phyloP scores from a whole-genome alignment of 2,329 filamentous ascomycete genomes.

The Bisporella sp. region DNA sequence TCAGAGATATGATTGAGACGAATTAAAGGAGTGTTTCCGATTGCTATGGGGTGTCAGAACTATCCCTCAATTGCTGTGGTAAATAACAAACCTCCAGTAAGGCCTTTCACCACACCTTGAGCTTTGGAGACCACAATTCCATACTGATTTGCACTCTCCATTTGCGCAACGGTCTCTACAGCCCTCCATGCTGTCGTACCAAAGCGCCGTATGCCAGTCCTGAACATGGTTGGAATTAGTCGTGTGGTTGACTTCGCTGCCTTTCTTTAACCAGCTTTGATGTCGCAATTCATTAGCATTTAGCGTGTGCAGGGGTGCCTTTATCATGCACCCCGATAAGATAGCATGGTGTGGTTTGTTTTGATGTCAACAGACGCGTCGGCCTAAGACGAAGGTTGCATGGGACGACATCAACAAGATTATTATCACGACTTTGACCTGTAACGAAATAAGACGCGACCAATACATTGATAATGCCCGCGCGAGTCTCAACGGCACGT shows the following conservation, averaged over 20 bases:
- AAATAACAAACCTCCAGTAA: constrained; percentile 53
- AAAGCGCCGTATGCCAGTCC: constrained; percentile 47
- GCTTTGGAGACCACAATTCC: constrained; percentile 57
- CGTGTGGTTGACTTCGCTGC: neutral
- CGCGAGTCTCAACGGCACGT: constrained; percentile 33
- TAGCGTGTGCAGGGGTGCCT: too few relatives aligned
- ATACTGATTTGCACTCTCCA: constrained; percentile 45
- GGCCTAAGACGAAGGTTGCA: too few relatives aligned
- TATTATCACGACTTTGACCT: too few relatives aligned
- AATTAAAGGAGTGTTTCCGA: constrained; percentile 95
- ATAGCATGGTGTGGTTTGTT: neutral
- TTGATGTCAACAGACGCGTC: too few relatives aligned
- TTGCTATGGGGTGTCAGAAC: constrained; percentile 50
- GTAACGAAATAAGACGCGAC: too few relatives aligned
- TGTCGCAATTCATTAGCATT: neutral
- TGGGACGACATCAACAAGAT: too few relatives aligned
- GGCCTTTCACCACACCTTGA: constrained; percentile 57
- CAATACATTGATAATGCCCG: constrained; percentile 33
- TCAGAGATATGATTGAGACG: constrained; percentile 81
- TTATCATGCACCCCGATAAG: too few relatives aligned
- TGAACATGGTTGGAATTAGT: constrained; percentile 39
- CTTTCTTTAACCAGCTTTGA: too few relatives aligned
- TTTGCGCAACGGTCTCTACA: constrained; percentile 36
- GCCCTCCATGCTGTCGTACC: constrained; percentile 45
- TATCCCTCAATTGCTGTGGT: neutral